Evolutionary conservation across 2,329 filamentous ascomycete species (phyloP), one percentile per base, ranked within the genome.

Genomic region (Arthrobotrys pseudoclavata): DNA sequence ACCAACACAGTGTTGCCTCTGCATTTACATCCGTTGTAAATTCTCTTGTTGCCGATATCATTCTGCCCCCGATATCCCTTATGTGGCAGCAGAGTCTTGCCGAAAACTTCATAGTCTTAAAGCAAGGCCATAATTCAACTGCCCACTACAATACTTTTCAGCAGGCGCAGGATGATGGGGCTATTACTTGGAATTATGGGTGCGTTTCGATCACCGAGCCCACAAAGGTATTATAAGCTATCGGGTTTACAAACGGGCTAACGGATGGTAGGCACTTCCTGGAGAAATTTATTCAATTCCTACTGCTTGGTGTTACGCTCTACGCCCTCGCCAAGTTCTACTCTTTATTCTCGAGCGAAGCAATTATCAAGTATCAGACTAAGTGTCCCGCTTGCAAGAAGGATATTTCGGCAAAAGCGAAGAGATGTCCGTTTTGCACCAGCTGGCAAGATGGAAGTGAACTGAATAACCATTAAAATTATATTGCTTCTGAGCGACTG

Each of bases 11-110:
- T 80, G 86, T 93, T 66, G 91, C 91, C 12, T 87, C 89, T 67
- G 87, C 90, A 29, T 93, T 93, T 82, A 92, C 91, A 2, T 86
- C 89, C 69, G 86, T 92, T 55, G 90, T 92, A 70, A 92, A 90
- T 71, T 91, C 89, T 7, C 90, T 93, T 81, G 90, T 93, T 66
- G 88, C 87, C 77, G 90, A 92, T 80, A 87, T 93, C 37, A 84
- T 93, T 53, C 87, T 93, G 78, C 91, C 91, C 4, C 86, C 91
- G 0, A 85, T 93, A 29, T 91, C 91, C 1, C 84, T 93, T 48
- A 84, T 93, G 22, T 87, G 92, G 69, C 88, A 91, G 80, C 88
- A 88, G 79, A 93, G 93, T 82, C 87, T 93, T 81, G 89, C 91
- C 81, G 88, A 92, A 84, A 92, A 92, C 83, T 93, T 93, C 82